Percentiles rank a stretch among this genome's conserved stretches.
These are phyloP conservation scores for Nidula microcarpa DNA, from an alignment of 768 basidiomycete genomes.

Conservation along the genomic window DNA sequence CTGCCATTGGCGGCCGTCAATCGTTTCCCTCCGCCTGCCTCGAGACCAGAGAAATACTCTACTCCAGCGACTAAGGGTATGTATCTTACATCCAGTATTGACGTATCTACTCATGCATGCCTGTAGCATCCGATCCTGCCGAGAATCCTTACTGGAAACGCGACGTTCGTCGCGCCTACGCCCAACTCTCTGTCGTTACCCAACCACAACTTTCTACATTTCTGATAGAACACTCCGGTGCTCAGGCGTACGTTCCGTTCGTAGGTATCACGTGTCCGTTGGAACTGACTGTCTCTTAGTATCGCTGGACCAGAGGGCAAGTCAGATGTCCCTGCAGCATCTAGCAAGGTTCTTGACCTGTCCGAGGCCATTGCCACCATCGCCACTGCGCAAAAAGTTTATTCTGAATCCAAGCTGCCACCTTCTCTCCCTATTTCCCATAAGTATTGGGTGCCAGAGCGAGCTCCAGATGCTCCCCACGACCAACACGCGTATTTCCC, in stretches of 20 bases:
- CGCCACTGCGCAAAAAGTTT: conserved; percentile 52
- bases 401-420: conserved; percentile 63
- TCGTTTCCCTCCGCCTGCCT: conserved; percentile 86
- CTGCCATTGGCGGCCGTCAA: conserved; percentile 72
- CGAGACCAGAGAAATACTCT: conserved; percentile 80
- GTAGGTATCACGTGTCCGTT: background rate
- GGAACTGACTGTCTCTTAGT: conserved; percentile 23
- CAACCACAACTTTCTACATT: conserved; percentile 79
- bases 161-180: conserved; percentile 88
- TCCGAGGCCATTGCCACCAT: conserved; percentile 71
- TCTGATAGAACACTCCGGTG: conserved; percentile 74
- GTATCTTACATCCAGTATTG: conserved; percentile 1
- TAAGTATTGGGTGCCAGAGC: conserved; percentile 72
- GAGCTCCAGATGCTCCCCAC: conserved; percentile 78
- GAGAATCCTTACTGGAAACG: conserved; percentile 96
- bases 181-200: conserved; percentile 86
- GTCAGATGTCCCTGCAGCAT: conserved; percentile 40
- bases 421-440: conserved; percentile 67
- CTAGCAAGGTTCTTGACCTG: conserved; percentile 51
- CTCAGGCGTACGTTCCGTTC: conserved; percentile 51
- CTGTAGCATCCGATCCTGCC: conserved; percentile 78
- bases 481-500: conserved; percentile 81
- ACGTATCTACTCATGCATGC: background rate
- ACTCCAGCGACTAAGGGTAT: conserved; percentile 87
- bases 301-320: conserved; percentile 48